phyloP scores from a whole-genome alignment of 106 monocot genomes.

The Alisma plantagoaquatica region DNA sequence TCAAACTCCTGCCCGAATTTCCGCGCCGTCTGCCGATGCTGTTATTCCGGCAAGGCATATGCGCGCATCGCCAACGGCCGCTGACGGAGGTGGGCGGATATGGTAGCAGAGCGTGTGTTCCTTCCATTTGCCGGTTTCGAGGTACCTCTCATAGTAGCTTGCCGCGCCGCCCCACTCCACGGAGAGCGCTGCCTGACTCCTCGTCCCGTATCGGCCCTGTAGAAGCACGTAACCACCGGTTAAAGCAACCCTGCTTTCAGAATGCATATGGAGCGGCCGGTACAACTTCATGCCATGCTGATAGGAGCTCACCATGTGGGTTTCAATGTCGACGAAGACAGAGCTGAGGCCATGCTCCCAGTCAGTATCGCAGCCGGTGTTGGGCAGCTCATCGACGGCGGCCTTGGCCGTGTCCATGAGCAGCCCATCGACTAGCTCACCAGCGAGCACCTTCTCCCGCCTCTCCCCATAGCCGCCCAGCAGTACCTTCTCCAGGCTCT shows the following conservation, averaged over 20 bases:
- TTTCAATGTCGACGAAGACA: constrained; percentile 56
- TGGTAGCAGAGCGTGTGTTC: constrained; percentile 40
- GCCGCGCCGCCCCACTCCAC: constrained; percentile 28
- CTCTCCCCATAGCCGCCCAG: constrained; percentile 21
- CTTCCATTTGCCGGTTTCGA: constrained; percentile 53
- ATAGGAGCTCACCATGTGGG: constrained; percentile 46
- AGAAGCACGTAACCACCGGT: neutral
- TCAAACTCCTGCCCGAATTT: no score
- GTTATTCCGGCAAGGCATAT: no score
- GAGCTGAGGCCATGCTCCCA: constrained; percentile 60
- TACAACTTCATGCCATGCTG: no score
- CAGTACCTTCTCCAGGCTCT: constrained; percentile 35
- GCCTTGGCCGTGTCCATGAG: constrained; percentile 53
- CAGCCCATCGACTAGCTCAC: constrained; percentile 46
- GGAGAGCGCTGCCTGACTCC: constrained; percentile 52
- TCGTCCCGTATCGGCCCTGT: constrained; percentile 75
- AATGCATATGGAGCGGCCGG: neutral
- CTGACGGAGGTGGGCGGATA: no score
- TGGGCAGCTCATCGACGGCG: constrained; percentile 39
- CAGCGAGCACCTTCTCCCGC: constrained; percentile 26
- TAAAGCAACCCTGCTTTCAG: neutral
- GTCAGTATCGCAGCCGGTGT: constrained; percentile 58
- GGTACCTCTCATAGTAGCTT: constrained; percentile 57
- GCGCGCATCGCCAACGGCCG: no score
- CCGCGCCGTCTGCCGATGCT: no score